Conservation (phyloP, 352 stramenopile species). For the Globisporangium apiculatum region DNA sequence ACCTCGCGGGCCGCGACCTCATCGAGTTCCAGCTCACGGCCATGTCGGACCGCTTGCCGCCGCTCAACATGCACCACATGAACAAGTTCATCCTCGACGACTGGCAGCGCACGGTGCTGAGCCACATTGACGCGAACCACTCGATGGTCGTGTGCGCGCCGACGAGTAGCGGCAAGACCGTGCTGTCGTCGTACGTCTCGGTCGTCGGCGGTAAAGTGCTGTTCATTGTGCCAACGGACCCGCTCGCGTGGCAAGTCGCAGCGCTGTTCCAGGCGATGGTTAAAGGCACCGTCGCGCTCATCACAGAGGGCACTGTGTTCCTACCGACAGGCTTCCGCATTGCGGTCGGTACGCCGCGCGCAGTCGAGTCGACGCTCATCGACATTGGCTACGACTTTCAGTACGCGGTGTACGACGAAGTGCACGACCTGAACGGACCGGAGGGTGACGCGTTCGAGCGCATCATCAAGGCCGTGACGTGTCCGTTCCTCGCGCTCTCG, state of each 20-base stretch:
- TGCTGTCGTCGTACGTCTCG: slow-evolving; percentile 81
- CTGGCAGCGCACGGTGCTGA: slow-evolving; percentile 96
- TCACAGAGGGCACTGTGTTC: slow-evolving; percentile 89
- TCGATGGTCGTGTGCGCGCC: slow-evolving; percentile 97
- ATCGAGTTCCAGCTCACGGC: slow-evolving; percentile 86
- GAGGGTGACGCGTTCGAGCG: slow-evolving; percentile 96
- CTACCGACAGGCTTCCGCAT: slow-evolving; percentile 81
- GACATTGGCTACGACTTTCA: slow-evolving; percentile 92
- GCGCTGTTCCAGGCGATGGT: slow-evolving; percentile 98
- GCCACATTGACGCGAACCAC: slow-evolving; percentile 92
- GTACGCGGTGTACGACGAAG: slow-evolving; percentile 98
- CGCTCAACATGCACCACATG: slow-evolving; percentile 88
- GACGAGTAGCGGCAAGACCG: slow-evolving; percentile 96
- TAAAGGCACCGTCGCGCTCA: slow-evolving; percentile 93
- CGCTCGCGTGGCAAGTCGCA: slow-evolving; percentile 97
- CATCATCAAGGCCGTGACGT: slow-evolving; percentile 93
- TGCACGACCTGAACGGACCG: slow-evolving; percentile 96
- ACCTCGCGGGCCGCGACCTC: slow-evolving; percentile 57
- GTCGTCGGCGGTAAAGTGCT: slow-evolving; percentile 76
- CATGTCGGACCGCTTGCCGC: slow-evolving; percentile 79
- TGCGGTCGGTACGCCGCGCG: slow-evolving; percentile 94
- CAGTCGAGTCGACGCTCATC: slow-evolving; percentile 91
- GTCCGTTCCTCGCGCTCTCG: slow-evolving; percentile 96
- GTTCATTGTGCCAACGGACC: slow-evolving; percentile 94
- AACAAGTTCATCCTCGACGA: slow-evolving; percentile 94